A percentile compares a stretch with the other conserved stretches of the same genome.
phyloP scores from a whole-genome alignment of 75 land plant genomes.

The Sequoia sempervirens region DNA sequence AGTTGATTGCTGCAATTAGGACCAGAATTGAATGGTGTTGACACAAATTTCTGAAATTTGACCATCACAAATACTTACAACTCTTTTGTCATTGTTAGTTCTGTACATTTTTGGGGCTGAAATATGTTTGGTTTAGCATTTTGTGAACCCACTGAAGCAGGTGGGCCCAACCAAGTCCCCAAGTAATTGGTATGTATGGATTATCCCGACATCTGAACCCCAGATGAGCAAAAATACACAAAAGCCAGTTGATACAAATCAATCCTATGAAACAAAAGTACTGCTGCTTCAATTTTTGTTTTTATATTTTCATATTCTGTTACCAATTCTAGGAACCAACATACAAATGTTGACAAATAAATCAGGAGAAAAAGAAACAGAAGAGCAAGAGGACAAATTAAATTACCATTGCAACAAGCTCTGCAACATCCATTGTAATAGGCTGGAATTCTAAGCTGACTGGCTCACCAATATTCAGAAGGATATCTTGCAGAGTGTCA shows the following conservation, averaged over 20 bases:
- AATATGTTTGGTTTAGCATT: not conserved
- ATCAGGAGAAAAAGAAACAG: not conserved
- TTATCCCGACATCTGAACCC: not conserved
- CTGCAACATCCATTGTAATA: slow-evolving; percentile 71
- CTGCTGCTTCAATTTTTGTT: not conserved
- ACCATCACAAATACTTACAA: not conserved
- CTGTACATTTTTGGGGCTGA: not conserved
- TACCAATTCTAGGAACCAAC: not conserved
- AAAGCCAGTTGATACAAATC: not conserved
- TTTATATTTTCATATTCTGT: not conserved
- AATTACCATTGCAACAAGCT: slow-evolving; percentile 82
- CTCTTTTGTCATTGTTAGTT: not conserved
- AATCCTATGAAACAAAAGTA: not conserved
- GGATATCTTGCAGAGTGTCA: slow-evolving; percentile 40
- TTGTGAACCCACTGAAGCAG: not conserved
- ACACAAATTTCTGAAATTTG: not conserved
- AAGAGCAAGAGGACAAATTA: not conserved
- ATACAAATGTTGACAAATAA: not conserved
- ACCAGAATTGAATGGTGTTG: not conserved
- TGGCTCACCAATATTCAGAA: slow-evolving; percentile 72
- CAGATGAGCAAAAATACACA: not conserved
- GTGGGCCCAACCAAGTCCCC: not conserved
- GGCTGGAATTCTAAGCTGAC: slow-evolving; percentile 61
- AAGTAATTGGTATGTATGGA: not conserved
- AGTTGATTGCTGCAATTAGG: not conserved